Conservation (phyloP, 2,329 filamentous ascomycete genomes). For the Cylindrodendrum hubeiense region DNA sequence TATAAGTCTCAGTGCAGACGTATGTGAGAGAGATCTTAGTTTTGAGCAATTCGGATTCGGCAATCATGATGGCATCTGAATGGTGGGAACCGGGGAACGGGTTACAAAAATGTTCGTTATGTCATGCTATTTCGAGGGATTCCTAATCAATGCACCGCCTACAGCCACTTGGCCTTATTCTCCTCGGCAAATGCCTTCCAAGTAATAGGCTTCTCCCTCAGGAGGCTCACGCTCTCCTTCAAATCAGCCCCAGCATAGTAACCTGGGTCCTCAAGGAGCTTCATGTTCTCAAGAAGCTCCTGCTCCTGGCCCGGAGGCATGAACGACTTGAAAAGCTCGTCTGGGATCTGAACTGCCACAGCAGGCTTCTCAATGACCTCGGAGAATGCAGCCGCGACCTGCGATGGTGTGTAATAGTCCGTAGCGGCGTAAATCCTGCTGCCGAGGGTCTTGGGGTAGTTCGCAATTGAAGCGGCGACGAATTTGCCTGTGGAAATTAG, state of each 20-base stretch:
- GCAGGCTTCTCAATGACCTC: slow-evolving; percentile 50
- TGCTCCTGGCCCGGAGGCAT: slow-evolving; percentile 42
- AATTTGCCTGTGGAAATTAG: slow-evolving; percentile 46
- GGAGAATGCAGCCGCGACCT: slow-evolving; percentile 50
- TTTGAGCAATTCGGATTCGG: too few species aligned
- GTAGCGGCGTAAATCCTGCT: slow-evolving; percentile 52
- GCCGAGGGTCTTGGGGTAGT: slow-evolving; percentile 41
- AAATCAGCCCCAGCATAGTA: slow-evolving; percentile 54
- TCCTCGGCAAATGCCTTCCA: slow-evolving; percentile 53
- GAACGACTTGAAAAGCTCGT: slow-evolving; percentile 52
- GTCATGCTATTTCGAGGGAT: too few species aligned
- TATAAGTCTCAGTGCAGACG: too few species aligned
- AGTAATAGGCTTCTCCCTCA: slow-evolving; percentile 52
- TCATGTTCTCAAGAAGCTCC: slow-evolving; percentile 57
- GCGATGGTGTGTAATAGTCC: slow-evolving; percentile 49
- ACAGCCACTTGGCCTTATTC: slow-evolving; percentile 47
- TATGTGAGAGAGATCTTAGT: too few species aligned
- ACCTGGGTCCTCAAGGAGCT: slow-evolving; percentile 54
- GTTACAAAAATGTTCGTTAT: too few species aligned
- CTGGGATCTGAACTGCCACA: slow-evolving; percentile 44
- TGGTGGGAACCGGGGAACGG: too few species aligned
- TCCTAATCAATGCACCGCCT: too few species aligned
- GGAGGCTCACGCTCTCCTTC: slow-evolving; percentile 46
- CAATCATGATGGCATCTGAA: too few species aligned
- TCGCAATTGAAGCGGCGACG: slow-evolving; percentile 44